phyloP scores from a whole-genome alignment of 2,329 filamentous ascomycete species.

The Aspergillus floridensis region DNA sequence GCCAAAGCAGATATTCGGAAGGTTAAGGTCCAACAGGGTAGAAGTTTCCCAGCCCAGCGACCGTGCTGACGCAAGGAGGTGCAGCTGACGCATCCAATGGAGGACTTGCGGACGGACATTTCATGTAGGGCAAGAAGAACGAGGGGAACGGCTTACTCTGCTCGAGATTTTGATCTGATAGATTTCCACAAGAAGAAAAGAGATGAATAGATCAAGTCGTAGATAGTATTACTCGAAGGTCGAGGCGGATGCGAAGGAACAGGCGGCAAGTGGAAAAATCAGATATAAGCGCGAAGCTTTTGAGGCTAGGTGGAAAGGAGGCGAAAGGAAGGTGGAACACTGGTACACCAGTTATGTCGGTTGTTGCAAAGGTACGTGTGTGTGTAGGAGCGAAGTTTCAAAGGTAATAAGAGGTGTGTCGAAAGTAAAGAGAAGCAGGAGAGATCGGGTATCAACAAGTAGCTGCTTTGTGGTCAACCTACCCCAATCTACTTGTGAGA shows the following conservation, averaged over 20 bases:
- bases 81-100: constrained; percentile 11
- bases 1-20: not conserved
- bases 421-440: not conserved
- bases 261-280: constrained; percentile 19
- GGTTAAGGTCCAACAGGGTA: constrained; percentile 3
- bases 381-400: not conserved
- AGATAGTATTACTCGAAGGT: constrained; percentile 12
- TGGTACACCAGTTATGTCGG: constrained; percentile 10
- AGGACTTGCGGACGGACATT: constrained; percentile 1
- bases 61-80: constrained; percentile 20
- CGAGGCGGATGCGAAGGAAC: constrained; percentile 11
- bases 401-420: not conserved
- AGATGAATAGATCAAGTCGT: constrained; percentile 10
- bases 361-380: not conserved
- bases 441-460: not conserved
- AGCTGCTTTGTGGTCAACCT: not conserved
- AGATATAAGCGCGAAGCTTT: constrained; percentile 16
- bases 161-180: constrained; percentile 3
- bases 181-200: not conserved
- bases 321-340: constrained; percentile 20
- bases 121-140: not conserved
- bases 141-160: constrained; percentile 11
- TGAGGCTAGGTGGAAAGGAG: constrained; percentile 20
- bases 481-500: constrained; percentile 6
- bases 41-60: constrained; percentile 1